Percentiles rank a stretch among this genome's conserved stretches.
phyloP scores from a whole-genome alignment of 257 asterid genomes.

The Schizonepeta tenuifolia region DNA sequence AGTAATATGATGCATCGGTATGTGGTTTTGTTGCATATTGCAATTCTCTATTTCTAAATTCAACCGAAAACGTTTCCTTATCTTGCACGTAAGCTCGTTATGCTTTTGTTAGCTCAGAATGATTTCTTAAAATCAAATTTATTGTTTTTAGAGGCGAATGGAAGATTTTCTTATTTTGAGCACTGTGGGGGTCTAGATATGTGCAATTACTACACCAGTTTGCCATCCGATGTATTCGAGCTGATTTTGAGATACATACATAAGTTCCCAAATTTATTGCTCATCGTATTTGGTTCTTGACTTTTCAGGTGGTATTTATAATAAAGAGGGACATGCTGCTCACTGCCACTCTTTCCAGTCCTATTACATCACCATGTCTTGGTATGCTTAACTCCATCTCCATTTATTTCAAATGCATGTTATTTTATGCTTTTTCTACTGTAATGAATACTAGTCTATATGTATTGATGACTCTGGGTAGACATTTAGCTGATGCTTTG shows the following conservation, averaged over 20 bases:
- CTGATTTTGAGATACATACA: not conserved
- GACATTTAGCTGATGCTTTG: too few species aligned
- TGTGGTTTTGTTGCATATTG: too few species aligned
- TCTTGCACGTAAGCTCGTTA: not conserved
- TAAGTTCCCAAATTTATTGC: not conserved
- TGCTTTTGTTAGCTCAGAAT: not conserved
- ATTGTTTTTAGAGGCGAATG: not conserved
- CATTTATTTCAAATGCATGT: not conserved
- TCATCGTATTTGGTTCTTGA: not conserved
- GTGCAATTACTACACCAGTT: not conserved
- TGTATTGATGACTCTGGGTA: slow-evolving; percentile 1
- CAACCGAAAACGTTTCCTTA: not conserved
- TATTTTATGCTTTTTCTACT: not conserved
- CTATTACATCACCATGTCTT: slow-evolving; percentile 42
- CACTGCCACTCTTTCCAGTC: slow-evolving; percentile 42
- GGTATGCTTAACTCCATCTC: slow-evolving; percentile 40
- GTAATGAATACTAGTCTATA: too few species aligned
- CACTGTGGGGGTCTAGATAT: not conserved
- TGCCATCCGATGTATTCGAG: not conserved
- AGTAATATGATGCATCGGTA: too few species aligned
- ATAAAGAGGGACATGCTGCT: slow-evolving; percentile 44
- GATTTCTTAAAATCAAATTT: too few species aligned
- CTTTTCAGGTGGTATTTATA: slow-evolving; percentile 29
- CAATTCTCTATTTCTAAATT: not conserved
- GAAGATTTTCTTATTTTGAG: not conserved